These are phyloP conservation scores for Escallonia herrerae DNA, from an alignment of 129 eudicot species.

Conservation along the genomic window DNA sequence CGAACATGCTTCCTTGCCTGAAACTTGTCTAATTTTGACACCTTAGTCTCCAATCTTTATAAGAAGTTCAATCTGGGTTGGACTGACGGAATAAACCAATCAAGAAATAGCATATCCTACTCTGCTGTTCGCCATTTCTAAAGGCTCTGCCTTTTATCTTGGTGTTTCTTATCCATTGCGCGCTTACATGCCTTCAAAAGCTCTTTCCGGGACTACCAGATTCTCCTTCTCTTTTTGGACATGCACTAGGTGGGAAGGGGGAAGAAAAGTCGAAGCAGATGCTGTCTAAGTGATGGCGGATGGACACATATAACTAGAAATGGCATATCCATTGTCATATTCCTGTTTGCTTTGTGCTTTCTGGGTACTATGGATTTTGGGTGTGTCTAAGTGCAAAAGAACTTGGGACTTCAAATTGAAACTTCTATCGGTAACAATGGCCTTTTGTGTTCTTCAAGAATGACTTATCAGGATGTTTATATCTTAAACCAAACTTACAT, in stretches of 20 bases:
- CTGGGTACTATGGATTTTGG: no score
- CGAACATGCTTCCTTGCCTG: not conserved
- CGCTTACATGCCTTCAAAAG: not conserved
- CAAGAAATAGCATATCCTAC: constrained; percentile 3
- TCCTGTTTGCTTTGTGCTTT: not conserved
- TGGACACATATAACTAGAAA: not conserved
- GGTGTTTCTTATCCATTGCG: not conserved
- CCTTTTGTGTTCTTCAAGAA: no score
- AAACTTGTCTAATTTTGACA: not conserved
- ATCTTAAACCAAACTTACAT: no score
- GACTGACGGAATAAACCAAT: not conserved
- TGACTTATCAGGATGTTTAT: no score
- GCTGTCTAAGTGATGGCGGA: not conserved
- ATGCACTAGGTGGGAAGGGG: not conserved
- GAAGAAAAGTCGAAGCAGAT: constrained; percentile 1
- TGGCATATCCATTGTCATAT: constrained; percentile 7
- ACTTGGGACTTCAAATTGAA: no score
- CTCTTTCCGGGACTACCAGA: not conserved
- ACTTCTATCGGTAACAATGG: no score
- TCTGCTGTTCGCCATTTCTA: not conserved
- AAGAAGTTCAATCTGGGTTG: not conserved
- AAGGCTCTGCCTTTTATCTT: not conserved
- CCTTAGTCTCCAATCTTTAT: not conserved
- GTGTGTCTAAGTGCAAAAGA: no score
- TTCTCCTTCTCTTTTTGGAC: constrained; percentile 9